Evolutionary conservation across 257 asterid genomes (phyloP), one percentile per base, ranked within the genome.

Genomic region (Plantago ovata): DNA sequence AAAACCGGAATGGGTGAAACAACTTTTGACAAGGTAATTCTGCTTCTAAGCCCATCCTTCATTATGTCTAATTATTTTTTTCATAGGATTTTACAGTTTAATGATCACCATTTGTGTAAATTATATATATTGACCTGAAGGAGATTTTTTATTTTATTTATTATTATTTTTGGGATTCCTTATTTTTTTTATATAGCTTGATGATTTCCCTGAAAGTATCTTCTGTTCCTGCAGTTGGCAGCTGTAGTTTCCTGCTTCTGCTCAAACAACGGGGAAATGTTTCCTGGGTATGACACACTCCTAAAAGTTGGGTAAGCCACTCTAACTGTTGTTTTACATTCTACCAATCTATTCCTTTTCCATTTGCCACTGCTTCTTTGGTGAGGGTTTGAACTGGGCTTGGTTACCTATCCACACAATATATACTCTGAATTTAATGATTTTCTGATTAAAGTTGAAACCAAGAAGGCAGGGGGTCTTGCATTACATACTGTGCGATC

Each of bases 1-100:
- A 93, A 77, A 68, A 89, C 97, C 22, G 98, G 98, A 68, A 88
- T 89, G 97, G 89, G 95, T 14, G 97, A 89, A 69, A 93, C 97
- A 13, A 88, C 91, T 57, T 89, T 93, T 70, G 98, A 86, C 60
- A 81, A 89, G 97, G 98, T 92, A 67, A 12, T 38, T 48, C 65
- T 19, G 62, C 47, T 11, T 12, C 38, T 28, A 28, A 65, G 42
- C 44, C 65, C 41, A 51, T 15, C 24, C 61, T 56, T 22, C 61
- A 49, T 62, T 71, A 40, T 15, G 18, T 65, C 19, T 62, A 38
- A 51, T n/a, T n/a, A n/a, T n/a, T n/a, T 28, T 0, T 28, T 1
- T 28, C 36, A 4, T 28, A 3, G 36, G 36, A 28, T 28, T 28
- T 8, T 28, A 28, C 3, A 28, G 7, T 28, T 6, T 28, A 28